Evolutionary conservation across 2,329 filamentous ascomycete species (phyloP).

Genomic region (Aspergillus candidus): DNA sequence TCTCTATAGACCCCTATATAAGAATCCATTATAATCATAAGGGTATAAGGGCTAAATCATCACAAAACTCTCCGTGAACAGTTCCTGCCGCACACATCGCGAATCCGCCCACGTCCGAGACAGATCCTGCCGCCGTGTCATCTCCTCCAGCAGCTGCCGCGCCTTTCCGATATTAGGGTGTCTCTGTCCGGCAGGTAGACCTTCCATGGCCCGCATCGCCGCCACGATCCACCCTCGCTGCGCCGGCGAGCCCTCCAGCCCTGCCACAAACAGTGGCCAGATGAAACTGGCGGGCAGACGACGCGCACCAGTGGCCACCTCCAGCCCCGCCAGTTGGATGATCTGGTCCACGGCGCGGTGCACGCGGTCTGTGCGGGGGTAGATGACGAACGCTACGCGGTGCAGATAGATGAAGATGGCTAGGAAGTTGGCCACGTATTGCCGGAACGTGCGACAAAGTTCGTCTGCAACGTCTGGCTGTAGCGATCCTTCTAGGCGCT

Average conservation of each 20-base stretch:
- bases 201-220: slow-evolving; percentile 29
- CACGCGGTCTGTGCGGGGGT: slow-evolving; percentile 32
- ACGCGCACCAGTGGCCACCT: slow-evolving; percentile 12
- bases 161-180: slow-evolving; percentile 30
- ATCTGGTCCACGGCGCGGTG: slow-evolving; percentile 31
- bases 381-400: slow-evolving; percentile 33
- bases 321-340: slow-evolving; percentile 29
- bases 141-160: slow-evolving; percentile 27
- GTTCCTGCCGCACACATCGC: slow-evolving; percentile 26
- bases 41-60: slow-evolving; percentile 18
- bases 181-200: slow-evolving; percentile 9
- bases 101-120: slow-evolving; percentile 32
- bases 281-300: slow-evolving; percentile 28
- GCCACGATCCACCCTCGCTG: slow-evolving; percentile 30
- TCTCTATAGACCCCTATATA: too few relatives aligned
- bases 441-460: slow-evolving; percentile 28
- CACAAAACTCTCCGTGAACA: slow-evolving; percentile 31
- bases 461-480: slow-evolving; percentile 20
- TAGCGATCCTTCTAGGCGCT: slow-evolving; percentile 23
- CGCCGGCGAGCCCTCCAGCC: slow-evolving; percentile 25
- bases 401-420: slow-evolving; percentile 33
- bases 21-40: too few relatives aligned
- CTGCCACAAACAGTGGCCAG: slow-evolving; percentile 32
- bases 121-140: slow-evolving; percentile 29
- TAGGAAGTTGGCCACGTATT: slow-evolving; percentile 32